Conservation (phyloP, 805 yeast genomes). For the Sungouiozyma ichnusensis region DNA sequence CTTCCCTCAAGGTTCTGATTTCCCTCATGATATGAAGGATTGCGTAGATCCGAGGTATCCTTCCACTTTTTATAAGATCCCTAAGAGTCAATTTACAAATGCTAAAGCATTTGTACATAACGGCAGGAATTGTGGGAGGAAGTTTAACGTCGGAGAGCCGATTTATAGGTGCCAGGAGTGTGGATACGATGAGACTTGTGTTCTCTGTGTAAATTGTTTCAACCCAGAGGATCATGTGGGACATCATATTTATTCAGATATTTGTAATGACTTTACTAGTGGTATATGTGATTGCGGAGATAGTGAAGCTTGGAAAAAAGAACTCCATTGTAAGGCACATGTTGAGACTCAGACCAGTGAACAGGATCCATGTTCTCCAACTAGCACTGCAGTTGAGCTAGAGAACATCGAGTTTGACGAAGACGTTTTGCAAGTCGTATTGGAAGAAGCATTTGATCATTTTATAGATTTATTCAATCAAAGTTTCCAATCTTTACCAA, state of each 20-base stretch:
- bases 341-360: conserved; percentile 7
- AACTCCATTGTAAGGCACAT: conserved; percentile 40
- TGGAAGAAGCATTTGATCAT: conserved; percentile 30
- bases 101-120: conserved; percentile 32
- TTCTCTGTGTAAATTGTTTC: conserved; percentile 63
- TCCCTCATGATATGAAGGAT: conserved; percentile 15
- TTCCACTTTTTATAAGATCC: conserved; percentile 6
- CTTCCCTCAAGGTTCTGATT: conserved; percentile 18
- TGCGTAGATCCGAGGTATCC: conserved; percentile 10
- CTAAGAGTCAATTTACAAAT: conserved; percentile 1
- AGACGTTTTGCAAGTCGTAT: conserved; percentile 19
- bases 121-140: conserved; percentile 61
- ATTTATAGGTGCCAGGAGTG: conserved; percentile 69
- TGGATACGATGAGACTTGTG: conserved; percentile 71
- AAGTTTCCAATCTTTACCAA: conserved; percentile 27
- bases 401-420: conserved; percentile 7
- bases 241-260: conserved; percentile 50
- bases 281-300: conserved; percentile 75
- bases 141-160: conserved; percentile 50
- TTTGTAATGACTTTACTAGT: conserved; percentile 36
- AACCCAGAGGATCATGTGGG: conserved; percentile 55
- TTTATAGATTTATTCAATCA: conserved; percentile 32
- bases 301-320: conserved; percentile 46
- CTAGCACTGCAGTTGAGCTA: too few relatives aligned
- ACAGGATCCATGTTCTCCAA: too few relatives aligned